Evolutionary conservation across 78 protist species (phyloP), one percentile per base, ranked within the genome.

Genomic region (Dictyostelium intermedium): DNA sequence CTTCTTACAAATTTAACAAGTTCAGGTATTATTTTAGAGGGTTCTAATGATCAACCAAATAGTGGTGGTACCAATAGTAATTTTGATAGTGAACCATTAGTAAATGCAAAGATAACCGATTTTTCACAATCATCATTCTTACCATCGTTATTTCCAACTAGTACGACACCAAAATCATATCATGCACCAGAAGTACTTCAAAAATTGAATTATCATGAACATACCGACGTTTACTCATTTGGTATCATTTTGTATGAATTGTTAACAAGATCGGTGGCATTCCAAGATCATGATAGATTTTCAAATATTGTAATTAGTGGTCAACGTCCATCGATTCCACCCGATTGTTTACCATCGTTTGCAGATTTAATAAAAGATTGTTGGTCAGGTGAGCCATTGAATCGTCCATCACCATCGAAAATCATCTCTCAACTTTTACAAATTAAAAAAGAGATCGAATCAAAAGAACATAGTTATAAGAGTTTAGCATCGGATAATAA

Each of bases 231-330:
- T 8, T 87, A 87, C 35, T 78, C 85, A 3, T 87, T 25, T 30
- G 93, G 93, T 79, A 87, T 87, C 11, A 87, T 87, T 20, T 53
- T 87, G 8, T 87, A 61, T 79, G 93, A 87, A 34, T 18, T 87
- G 3, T 41, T 87, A 13, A 87, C 93, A 2, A 20, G 93, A 8
- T 87, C 93, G 1, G 70, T 87, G 43, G 93, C 83, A 13, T 87
- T 87, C 80, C 93, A 87, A 87, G 93, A 87, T 35, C 93, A 87
- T 37, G 93, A 87, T 25, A n/a, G 93, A 20, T 87, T 87, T 53
- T 32, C 81, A n/a, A 43, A 37, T 9, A 63, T 87, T 47, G 83
- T 87, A 3, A 79, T 87, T 2, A 34, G 41, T 63, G 93, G 93
- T 9, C 93, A 87, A 78, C 39, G 93, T 35, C 93, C 93, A 25